Conservation (phyloP, 2,329 filamentous ascomycete genomes). For the Aspergillus pseudoterreus region DNA sequence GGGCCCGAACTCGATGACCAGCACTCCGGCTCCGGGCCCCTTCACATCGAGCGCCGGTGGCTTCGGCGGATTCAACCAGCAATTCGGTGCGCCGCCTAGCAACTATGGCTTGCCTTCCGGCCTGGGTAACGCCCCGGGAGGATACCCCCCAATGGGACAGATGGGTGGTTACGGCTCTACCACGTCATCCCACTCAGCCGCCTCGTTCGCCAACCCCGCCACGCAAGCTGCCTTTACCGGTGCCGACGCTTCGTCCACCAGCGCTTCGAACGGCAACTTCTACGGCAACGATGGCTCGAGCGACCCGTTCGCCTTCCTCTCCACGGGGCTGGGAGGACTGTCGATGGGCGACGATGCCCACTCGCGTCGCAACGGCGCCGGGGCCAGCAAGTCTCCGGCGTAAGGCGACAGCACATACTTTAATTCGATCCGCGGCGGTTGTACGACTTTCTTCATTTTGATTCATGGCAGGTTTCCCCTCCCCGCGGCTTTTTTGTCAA, state of each 20-base stretch:
- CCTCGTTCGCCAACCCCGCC: constrained; percentile 87
- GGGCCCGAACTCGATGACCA: constrained; percentile 82
- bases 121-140: constrained; percentile 71
- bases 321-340: constrained; percentile 56
- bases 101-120: constrained; percentile 87
- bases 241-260: constrained; percentile 72
- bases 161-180: constrained; percentile 77
- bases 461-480: constrained; percentile 11
- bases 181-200: constrained; percentile 74
- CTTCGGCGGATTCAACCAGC: constrained; percentile 68
- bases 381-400: constrained; percentile 45
- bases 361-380: constrained; percentile 43
- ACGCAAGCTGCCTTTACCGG: constrained; percentile 93
- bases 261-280: constrained; percentile 71
- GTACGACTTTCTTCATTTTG: constrained; percentile 10
- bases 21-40: constrained; percentile 72
- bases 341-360: constrained; percentile 50
- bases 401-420: constrained; percentile 14
- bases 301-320: constrained; percentile 64
- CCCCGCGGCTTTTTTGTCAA: constrained; percentile 28
- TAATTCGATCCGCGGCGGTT: constrained; percentile 1
- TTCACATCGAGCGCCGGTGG: constrained; percentile 67
- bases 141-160: constrained; percentile 64
- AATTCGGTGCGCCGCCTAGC: constrained; percentile 77
- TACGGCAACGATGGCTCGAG: constrained; percentile 53